A percentile compares a stretch with the other conserved stretches of the same genome.
These are phyloP conservation scores for Xylariaceae sp. DNA, from an alignment of 2,329 filamentous ascomycete genomes.

Conservation along the genomic window DNA sequence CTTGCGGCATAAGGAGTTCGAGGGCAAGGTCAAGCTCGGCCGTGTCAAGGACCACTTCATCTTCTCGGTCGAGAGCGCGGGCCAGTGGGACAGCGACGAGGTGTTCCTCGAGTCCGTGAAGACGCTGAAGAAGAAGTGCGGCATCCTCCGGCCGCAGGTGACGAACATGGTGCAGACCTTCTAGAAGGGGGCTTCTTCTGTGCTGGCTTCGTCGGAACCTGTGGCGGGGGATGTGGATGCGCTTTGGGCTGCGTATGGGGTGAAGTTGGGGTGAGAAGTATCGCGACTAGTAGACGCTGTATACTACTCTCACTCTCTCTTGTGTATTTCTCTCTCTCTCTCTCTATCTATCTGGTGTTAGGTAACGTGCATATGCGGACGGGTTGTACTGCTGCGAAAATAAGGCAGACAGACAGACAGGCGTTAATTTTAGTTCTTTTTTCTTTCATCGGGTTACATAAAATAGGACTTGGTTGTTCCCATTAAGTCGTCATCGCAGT, in stretches of 20 bases:
- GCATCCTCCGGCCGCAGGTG: conserved; percentile 65
- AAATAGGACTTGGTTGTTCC: too few species aligned
- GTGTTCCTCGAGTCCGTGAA: conserved; percentile 87
- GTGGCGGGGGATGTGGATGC: background rate
- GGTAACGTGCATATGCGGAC: conserved; percentile 18
- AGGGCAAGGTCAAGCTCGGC: conserved; percentile 91
- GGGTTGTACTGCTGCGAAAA: conserved; percentile 17
- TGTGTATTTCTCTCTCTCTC: background rate
- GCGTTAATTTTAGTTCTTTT: conserved; percentile 13
- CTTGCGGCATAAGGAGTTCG: conserved; percentile 85
- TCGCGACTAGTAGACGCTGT: too few species aligned
- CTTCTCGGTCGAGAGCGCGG: conserved; percentile 89
- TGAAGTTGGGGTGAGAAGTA: background rate
- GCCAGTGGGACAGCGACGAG: conserved; percentile 90
- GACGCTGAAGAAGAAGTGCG: conserved; percentile 79
- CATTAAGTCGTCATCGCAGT: too few species aligned
- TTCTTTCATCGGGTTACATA: background rate
- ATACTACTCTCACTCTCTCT: too few species aligned
- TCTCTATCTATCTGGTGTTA: background rate
- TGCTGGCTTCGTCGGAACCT: background rate
- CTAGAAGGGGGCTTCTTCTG: conserved; percentile 13
- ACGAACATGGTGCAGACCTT: conserved; percentile 51
- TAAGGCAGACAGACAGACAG: background rate
- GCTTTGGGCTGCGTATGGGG: background rate
- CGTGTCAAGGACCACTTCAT: conserved; percentile 94